Percentiles rank a stretch among this genome's conserved stretches.
Evolutionary conservation across 495 filamentous ascomycete species (phyloP).

Genomic region (Parathielavia hyrcaniae): DNA sequence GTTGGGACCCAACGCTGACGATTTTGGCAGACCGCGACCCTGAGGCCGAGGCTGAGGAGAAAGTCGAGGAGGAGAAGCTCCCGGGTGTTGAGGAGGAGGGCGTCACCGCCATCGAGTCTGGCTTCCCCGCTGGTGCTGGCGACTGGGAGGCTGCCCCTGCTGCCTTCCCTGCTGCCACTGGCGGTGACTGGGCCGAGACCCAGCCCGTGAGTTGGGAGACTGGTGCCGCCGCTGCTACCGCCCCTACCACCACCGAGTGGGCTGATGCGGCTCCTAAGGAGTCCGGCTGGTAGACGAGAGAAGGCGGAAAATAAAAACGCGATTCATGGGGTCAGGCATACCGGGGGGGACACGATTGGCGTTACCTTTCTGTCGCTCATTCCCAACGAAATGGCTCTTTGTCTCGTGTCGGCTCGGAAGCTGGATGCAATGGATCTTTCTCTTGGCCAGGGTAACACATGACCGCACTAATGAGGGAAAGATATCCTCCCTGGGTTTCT

Average conservation of each 20-base stretch:
- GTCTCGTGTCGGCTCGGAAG: constrained; percentile 17
- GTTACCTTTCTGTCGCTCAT: constrained; percentile 13
- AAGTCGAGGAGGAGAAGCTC: constrained; percentile 62
- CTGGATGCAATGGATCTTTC: constrained; percentile 12
- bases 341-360: constrained; percentile 21
- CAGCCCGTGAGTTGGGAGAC: constrained; percentile 72
- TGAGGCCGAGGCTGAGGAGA: constrained; percentile 96
- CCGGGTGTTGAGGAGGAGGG: constrained; percentile 81
- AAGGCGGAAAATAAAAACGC: constrained; percentile 21
- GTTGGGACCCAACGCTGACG: constrained; percentile 22
- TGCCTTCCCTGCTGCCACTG: constrained; percentile 58
- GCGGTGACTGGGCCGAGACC: constrained; percentile 42
- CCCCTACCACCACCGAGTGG: constrained; percentile 57
- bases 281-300: constrained; percentile 55
- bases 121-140: constrained; percentile 52
- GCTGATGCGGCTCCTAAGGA: constrained; percentile 54
- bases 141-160: constrained; percentile 69
- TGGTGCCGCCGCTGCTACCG: constrained; percentile 35
- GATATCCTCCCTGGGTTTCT: constrained; percentile 52
- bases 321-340: constrained; percentile 30
- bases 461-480: constrained; percentile 94
- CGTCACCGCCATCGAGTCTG: constrained; percentile 64
- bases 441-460: constrained; percentile 43
- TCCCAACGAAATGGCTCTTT: constrained; percentile 7
- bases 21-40: constrained; percentile 75